These are phyloP conservation scores for Brassica rapa DNA, from an alignment of 345 rosid genomes.

Conservation along the genomic window DNA sequence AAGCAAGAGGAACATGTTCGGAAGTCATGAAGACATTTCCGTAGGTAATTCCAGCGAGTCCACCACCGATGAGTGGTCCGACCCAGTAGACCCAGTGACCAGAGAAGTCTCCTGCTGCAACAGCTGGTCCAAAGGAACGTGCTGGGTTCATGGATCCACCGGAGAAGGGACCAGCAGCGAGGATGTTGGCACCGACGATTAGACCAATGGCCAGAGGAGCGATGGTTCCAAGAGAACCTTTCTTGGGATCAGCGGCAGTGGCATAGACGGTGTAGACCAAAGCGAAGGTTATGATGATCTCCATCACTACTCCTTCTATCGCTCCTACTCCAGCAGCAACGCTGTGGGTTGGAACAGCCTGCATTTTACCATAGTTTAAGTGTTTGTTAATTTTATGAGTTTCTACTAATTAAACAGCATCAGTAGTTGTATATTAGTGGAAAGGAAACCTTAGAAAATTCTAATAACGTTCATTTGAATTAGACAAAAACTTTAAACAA, in stretches of 20 bases:
- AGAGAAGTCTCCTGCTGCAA: slow-evolving; percentile 74
- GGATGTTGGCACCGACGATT: slow-evolving; percentile 94
- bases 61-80: slow-evolving; percentile 89
- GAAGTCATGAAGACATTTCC: slow-evolving; percentile 61
- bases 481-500: background rate
- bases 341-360: slow-evolving; percentile 78
- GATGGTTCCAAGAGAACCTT: slow-evolving; percentile 81
- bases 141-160: slow-evolving; percentile 99
- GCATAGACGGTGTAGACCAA: slow-evolving; percentile 94
- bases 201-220: slow-evolving; percentile 93
- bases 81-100: slow-evolving; percentile 98
- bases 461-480: background rate
- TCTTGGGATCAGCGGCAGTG: slow-evolving; percentile 95
- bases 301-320: slow-evolving; percentile 87
- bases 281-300: slow-evolving; percentile 81
- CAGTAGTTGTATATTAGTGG: background rate
- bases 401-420: background rate
- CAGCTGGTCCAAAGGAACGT: slow-evolving; percentile 93
- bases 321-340: slow-evolving; percentile 77
- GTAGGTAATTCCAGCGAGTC: slow-evolving; percentile 76
- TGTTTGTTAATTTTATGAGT: slow-evolving; percentile 12
- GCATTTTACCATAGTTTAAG: slow-evolving; percentile 25
- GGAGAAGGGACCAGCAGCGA: slow-evolving; percentile 95
- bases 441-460: background rate
- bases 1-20: slow-evolving; percentile 54